Conservation (phyloP, 2,329 filamentous ascomycete genomes). For the Chrysoporthe austroafricana region DNA sequence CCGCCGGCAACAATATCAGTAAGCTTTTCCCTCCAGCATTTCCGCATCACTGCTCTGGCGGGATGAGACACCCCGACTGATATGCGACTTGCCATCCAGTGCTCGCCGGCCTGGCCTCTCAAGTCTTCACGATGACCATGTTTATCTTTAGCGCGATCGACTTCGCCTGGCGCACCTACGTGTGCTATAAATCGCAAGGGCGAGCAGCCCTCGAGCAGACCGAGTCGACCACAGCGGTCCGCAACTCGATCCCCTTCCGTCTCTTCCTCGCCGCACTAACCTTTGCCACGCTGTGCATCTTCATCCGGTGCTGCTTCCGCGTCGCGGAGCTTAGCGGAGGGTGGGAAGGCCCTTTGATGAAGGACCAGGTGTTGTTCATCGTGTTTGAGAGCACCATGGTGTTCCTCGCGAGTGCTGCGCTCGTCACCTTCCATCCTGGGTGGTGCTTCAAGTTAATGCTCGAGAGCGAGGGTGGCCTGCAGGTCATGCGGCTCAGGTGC, state of each 20-base stretch:
- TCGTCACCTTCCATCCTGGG: slow-evolving; percentile 52
- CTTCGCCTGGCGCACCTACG: slow-evolving; percentile 50
- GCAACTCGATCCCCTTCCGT: slow-evolving; percentile 50
- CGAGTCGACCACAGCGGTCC: slow-evolving; percentile 41
- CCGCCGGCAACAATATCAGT: slow-evolving; percentile 59
- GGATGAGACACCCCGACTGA: neutral
- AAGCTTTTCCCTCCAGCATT: neutral
- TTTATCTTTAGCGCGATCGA: slow-evolving; percentile 57
- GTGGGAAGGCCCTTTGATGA: slow-evolving; percentile 63
- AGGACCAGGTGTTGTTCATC: slow-evolving; percentile 58
- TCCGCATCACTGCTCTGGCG: neutral
- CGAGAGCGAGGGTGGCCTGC: slow-evolving; percentile 25
- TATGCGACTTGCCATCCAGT: slow-evolving; percentile 33
- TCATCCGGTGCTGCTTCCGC: slow-evolving; percentile 67
- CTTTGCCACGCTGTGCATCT: slow-evolving; percentile 64
- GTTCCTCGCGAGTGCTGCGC: slow-evolving; percentile 46
- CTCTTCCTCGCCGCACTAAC: slow-evolving; percentile 59
- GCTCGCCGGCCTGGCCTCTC: slow-evolving; percentile 65
- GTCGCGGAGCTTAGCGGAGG: slow-evolving; percentile 68
- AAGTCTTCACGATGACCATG: slow-evolving; percentile 59
- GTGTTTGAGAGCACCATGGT: slow-evolving; percentile 61
- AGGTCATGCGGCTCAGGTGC: neutral
- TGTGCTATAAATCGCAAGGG: slow-evolving; percentile 41
- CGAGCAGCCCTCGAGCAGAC: slow-evolving; percentile 44
- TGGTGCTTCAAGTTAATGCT: slow-evolving; percentile 34